Conservation (phyloP, 129 eudicot species). For the Lonicera japonica region DNA sequence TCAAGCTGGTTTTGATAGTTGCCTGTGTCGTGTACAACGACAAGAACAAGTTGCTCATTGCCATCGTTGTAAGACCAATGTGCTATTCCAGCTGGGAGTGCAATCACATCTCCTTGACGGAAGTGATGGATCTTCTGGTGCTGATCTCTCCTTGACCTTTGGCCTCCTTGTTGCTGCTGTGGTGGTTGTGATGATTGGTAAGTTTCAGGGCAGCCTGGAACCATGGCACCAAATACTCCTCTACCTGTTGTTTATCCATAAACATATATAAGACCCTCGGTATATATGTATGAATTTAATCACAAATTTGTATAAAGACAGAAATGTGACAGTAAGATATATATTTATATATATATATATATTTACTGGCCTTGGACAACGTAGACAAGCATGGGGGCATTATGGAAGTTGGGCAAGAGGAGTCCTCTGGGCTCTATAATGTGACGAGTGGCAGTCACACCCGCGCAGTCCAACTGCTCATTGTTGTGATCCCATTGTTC, state of each 20-base stretch:
- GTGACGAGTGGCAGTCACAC: constrained; percentile 28
- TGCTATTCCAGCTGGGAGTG: constrained; percentile 36
- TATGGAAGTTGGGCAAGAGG: constrained; percentile 29
- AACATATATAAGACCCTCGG: neutral
- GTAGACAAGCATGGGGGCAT: constrained; percentile 25
- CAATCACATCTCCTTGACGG: constrained; percentile 32
- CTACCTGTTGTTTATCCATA: constrained; percentile 18
- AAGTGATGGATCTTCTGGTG: constrained; percentile 38
- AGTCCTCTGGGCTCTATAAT: constrained; percentile 28
- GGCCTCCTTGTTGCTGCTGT: neutral
- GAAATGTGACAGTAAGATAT: too few species aligned
- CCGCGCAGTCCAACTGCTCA: constrained; percentile 32
- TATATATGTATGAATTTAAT: too few species aligned
- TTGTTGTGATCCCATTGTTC: constrained; percentile 38
- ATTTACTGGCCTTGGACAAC: constrained; percentile 12
- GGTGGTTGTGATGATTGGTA: constrained; percentile 17
- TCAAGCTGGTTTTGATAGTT: constrained; percentile 40
- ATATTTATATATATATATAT: too few species aligned
- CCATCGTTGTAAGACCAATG: constrained; percentile 42
- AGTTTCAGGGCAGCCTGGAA: constrained; percentile 42
- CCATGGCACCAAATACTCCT: constrained; percentile 22
- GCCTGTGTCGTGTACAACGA: constrained; percentile 25
- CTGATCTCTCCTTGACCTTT: constrained; percentile 17
- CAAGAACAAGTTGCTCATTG: constrained; percentile 12
- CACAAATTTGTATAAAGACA: too few species aligned